Conservation (phyloP, 352 stramenopile genomes). For the Globisporangium radiosum region DNA sequence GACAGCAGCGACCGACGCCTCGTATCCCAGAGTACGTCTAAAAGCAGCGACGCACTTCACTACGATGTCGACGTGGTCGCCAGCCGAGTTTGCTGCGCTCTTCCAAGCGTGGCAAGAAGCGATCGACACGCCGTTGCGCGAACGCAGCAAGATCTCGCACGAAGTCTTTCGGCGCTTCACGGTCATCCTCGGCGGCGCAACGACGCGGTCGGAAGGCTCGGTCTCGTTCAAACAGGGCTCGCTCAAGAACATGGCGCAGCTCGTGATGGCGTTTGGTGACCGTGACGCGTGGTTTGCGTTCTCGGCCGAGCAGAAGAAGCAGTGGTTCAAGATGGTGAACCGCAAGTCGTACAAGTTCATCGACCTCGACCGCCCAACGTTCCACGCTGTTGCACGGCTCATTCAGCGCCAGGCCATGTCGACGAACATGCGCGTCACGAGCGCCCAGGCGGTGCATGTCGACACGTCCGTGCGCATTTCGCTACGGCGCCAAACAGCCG, state of each 20-base stretch:
- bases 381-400: slow-evolving; percentile 5
- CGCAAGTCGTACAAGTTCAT: slow-evolving; percentile 14
- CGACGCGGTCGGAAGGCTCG: slow-evolving; percentile 7
- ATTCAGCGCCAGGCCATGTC: slow-evolving; percentile 6
- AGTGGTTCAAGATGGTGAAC: slow-evolving; percentile 16
- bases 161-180: slow-evolving; percentile 13
- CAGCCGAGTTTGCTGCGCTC: slow-evolving; percentile 10
- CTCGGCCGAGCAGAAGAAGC: slow-evolving; percentile 12
- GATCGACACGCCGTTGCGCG: slow-evolving; percentile 7
- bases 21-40: not conserved
- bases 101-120: slow-evolving; percentile 13
- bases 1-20: too few species aligned
- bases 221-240: slow-evolving; percentile 13
- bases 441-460: not conserved
- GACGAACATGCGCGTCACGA: slow-evolving; percentile 12
- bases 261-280: slow-evolving; percentile 14
- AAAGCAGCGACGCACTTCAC: not conserved
- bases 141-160: slow-evolving; percentile 13
- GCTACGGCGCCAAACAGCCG: slow-evolving; percentile 1
- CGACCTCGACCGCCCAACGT: slow-evolving; percentile 9
- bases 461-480: not conserved
- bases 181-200: slow-evolving; percentile 3
- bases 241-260: slow-evolving; percentile 13
- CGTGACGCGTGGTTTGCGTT: slow-evolving; percentile 12
- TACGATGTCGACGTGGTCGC: slow-evolving; percentile 10